Evolutionary conservation across 345 rosid species (phyloP), one percentile per base, ranked within the genome.

Genomic region (Lepidium aucheri): DNA sequence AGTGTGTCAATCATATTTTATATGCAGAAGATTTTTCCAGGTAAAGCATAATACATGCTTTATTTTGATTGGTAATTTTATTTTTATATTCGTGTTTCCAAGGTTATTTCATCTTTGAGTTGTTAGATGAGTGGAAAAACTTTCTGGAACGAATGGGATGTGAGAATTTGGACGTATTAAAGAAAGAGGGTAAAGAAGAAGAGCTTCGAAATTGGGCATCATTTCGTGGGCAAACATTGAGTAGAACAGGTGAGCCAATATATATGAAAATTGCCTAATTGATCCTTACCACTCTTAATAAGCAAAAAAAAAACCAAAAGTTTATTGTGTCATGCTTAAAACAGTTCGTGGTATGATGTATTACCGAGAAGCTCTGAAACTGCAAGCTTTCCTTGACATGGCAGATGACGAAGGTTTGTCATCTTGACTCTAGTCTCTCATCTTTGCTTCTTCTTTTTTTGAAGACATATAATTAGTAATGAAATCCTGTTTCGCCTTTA

Each of bases 341-440:
- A 86, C 77, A 93, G 98, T 93, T 55, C 88, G 97, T 76, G 98
- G 98, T 67, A 93, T 93, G 86, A 93, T 93, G 97, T 93, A 93
- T 76, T 87, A 84, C 54, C 82, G 90, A 75, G 96, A 93, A 72
- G 94, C 98, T 63, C 72, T 93, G 68, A 84, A 81, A 80, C 62
- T 90, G 75, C 94, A 93, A 72, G 90, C 97, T 59, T 90, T 88
- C 65, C 87, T 93, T 68, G 97, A 93, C 69, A 72, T 80, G 86
- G 87, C 94, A 65, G 84, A 77, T 70, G 82, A 81, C 56, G 83
- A 81, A 81, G 98, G 98, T 90, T 39, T 34, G 76, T 50, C 49
- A 69, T 56, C 38, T 69, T 68, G 28, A 60, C 43, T 61, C 53
- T 60, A 32, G 18, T 30, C 53, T 56, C 40, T 35, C 13, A 20